Evolutionary conservation across 108 stramenopile genomes (phyloP).

Genomic region (Tribonema minus): DNA sequence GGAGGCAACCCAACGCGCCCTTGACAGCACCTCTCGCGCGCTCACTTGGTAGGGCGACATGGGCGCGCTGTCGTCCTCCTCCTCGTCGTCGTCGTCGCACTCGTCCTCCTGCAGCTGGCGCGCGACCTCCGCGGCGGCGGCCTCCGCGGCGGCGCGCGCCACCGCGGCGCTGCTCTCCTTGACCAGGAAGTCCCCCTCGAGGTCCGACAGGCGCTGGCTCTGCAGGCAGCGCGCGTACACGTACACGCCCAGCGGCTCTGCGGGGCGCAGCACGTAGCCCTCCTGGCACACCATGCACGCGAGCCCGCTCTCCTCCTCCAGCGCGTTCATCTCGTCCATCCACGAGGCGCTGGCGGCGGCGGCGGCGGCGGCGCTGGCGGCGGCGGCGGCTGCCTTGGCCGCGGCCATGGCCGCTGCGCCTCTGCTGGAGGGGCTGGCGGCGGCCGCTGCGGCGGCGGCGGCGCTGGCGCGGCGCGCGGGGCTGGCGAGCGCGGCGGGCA

Average conservation of each 20-base stretch:
- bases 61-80: too few species aligned
- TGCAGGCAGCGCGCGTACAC: conserved; percentile 8
- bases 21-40: too few species aligned
- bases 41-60: too few species aligned
- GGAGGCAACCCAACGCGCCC: too few species aligned
- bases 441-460: neutral
- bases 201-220: neutral
- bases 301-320: conserved; percentile 47
- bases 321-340: conserved; percentile 42
- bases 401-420: neutral
- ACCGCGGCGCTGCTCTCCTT: neutral
- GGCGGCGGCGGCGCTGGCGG: neutral
- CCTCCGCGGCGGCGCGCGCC: neutral
- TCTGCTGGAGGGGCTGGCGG: neutral
- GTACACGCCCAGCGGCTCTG: conserved; percentile 29
- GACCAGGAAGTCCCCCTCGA: conserved; percentile 38
- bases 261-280: conserved; percentile 11
- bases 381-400: conserved; percentile 1
- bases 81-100: too few species aligned
- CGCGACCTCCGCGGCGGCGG: neutral
- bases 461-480: too few species aligned
- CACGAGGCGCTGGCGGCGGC: conserved; percentile 13
- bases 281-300: conserved; percentile 50
- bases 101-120: neutral
- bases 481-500: too few species aligned